Conservation (phyloP, 169 alveolate species). For the Plasmodium fragile region DNA sequence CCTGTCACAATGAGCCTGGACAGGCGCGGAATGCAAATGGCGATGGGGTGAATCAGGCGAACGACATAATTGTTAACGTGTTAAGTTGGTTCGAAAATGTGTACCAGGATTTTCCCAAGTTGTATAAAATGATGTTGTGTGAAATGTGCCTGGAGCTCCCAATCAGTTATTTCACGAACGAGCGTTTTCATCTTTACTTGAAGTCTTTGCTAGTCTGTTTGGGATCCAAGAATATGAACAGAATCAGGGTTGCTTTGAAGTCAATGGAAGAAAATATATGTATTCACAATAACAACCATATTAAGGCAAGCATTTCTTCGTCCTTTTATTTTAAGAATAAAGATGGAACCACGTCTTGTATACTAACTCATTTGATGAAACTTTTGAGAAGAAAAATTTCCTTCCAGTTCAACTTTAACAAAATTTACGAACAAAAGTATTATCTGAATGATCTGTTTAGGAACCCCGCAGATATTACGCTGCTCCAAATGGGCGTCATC, state of each 20-base stretch:
- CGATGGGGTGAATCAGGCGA: background rate
- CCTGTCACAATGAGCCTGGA: background rate
- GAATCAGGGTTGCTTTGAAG: conserved; percentile 34
- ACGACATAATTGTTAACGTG: conserved; percentile 10
- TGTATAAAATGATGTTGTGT: conserved; percentile 34
- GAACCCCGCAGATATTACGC: background rate
- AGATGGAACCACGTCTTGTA: conserved; percentile 20
- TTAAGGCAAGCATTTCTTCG: conserved; percentile 26
- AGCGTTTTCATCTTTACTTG: conserved; percentile 41
- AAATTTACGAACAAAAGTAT: conserved; percentile 42
- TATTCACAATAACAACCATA: background rate
- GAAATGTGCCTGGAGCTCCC: conserved; percentile 51
- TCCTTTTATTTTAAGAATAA: conserved; percentile 29
- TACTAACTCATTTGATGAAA: conserved; percentile 22
- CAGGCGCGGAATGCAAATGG: background rate
- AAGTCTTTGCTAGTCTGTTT: conserved; percentile 64
- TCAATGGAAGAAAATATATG: conserved; percentile 28
- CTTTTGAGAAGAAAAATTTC: conserved; percentile 27
- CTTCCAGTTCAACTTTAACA: conserved; percentile 32
- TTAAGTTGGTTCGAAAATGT: conserved; percentile 46
- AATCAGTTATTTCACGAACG: conserved; percentile 21
- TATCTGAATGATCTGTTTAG: conserved; percentile 19
- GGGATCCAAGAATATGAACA: conserved; percentile 27
- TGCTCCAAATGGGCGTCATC: background rate
- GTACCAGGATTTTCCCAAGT: conserved; percentile 26